Evolutionary conservation across 108 stramenopile species (phyloP).

Genomic region (Skeletonema potamos): DNA sequence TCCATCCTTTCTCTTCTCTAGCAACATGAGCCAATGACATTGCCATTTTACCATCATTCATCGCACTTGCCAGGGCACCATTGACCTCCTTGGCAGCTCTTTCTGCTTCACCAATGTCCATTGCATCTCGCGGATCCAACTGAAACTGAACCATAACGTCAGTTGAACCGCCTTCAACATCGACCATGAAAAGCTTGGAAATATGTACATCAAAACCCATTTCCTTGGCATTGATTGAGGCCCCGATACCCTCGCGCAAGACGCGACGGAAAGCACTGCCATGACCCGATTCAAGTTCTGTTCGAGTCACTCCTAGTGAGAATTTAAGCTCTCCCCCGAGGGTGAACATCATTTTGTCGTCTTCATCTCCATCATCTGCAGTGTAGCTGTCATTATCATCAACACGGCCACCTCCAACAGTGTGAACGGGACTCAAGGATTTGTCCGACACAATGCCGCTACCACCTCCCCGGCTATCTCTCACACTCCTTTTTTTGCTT

Average conservation of each 20-base stretch:
- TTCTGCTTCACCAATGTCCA: constrained; percentile 50
- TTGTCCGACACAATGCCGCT: constrained; percentile 37
- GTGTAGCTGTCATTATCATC: neutral
- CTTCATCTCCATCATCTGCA: neutral
- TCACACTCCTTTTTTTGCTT: constrained; percentile 17
- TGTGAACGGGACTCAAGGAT: constrained; percentile 23
- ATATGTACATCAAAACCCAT: constrained; percentile 59
- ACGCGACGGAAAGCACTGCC: constrained; percentile 58
- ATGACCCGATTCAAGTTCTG: constrained; percentile 56
- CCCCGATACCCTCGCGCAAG: constrained; percentile 48
- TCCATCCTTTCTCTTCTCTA: constrained; percentile 66
- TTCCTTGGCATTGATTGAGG: constrained; percentile 44
- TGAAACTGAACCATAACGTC: constrained; percentile 60
- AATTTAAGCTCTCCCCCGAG: constrained; percentile 69
- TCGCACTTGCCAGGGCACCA: constrained; percentile 61
- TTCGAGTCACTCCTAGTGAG: constrained; percentile 56
- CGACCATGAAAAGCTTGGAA: constrained; percentile 53
- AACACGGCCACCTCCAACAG: constrained; percentile 1
- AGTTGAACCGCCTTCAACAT: constrained; percentile 61
- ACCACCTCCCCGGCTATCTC: constrained; percentile 34
- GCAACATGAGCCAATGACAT: constrained; percentile 66
- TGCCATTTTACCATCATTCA: constrained; percentile 77
- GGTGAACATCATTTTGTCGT: constrained; percentile 34
- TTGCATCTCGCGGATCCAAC: constrained; percentile 39
- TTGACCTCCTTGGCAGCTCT: constrained; percentile 55